phyloP scores from a whole-genome alignment of 2,329 filamentous ascomycete species.

The Cadophora sp. region DNA sequence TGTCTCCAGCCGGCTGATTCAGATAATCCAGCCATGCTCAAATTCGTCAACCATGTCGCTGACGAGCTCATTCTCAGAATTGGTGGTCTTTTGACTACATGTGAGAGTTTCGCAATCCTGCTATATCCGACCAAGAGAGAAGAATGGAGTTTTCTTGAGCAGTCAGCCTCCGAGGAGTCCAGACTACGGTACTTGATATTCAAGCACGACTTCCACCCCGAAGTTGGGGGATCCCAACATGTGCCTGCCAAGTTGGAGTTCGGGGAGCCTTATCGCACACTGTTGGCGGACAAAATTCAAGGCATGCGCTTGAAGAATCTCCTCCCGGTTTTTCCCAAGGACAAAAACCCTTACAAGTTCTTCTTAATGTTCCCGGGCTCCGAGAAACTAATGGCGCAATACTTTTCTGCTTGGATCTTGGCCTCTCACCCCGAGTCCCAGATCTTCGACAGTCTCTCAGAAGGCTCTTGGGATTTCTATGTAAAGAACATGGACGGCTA shows the following conservation, averaged over 20 bases:
- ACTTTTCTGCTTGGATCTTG: constrained; percentile 55
- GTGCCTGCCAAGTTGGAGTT: neutral
- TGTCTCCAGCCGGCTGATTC: constrained; percentile 23
- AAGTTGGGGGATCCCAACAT: neutral
- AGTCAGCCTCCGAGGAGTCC: constrained; percentile 12
- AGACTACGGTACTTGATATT: constrained; percentile 40
- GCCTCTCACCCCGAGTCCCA: constrained; percentile 49
- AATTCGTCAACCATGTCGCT: constrained; percentile 29
- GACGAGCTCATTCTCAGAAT: constrained; percentile 33
- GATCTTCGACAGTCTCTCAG: constrained; percentile 49
- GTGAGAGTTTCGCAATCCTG: constrained; percentile 34
- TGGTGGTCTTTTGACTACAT: constrained; percentile 34
- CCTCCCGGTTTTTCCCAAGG: constrained; percentile 22
- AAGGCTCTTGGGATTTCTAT: constrained; percentile 58
- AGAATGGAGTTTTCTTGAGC: constrained; percentile 41
- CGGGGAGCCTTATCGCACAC: constrained; percentile 28
- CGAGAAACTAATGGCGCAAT: constrained; percentile 44
- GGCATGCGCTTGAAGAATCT: constrained; percentile 34
- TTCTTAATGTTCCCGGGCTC: constrained; percentile 57
- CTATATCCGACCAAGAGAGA: constrained; percentile 37
- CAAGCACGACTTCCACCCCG: constrained; percentile 17
- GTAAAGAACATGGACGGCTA: constrained; percentile 34
- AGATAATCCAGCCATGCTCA: constrained; percentile 18
- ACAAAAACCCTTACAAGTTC: constrained; percentile 44
- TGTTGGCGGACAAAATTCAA: constrained; percentile 33